These are phyloP conservation scores for Schizosaccharomyces octosporus DNA, from an alignment of 805 yeast species.

Conservation along the genomic window DNA sequence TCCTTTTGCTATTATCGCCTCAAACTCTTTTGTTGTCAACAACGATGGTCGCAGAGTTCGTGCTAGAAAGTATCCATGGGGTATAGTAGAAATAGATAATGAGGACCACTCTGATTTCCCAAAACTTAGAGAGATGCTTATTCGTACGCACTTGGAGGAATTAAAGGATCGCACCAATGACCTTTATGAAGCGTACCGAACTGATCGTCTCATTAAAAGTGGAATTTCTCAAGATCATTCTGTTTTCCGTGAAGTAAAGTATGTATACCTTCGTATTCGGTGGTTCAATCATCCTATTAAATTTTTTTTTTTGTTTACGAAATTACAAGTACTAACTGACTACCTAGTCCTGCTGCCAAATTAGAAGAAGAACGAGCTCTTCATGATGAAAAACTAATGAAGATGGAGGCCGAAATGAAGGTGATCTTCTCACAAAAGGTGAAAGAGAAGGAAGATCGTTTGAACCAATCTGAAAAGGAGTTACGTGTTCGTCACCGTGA, in stretches of 20 bases:
- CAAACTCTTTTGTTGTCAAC: slow-evolving; percentile 44
- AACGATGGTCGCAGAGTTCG: slow-evolving; percentile 60
- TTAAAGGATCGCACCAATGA: slow-evolving; percentile 97
- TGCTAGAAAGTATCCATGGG: slow-evolving; percentile 96
- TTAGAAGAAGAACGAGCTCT: slow-evolving; percentile 82
- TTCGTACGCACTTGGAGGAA: slow-evolving; percentile 16
- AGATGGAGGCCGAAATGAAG: slow-evolving; percentile 92
- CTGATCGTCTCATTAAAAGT: slow-evolving; percentile 49
- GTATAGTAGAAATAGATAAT: slow-evolving; percentile 79
- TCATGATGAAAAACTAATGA: slow-evolving; percentile 81
- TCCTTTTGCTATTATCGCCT: slow-evolving; percentile 90
- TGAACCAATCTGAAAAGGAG: slow-evolving; percentile 91
- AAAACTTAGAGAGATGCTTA: slow-evolving; percentile 25
- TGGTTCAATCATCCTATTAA: too few species aligned
- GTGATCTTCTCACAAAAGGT: slow-evolving; percentile 90
- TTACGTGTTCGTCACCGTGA: slow-evolving; percentile 86
- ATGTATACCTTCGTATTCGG: neutral
- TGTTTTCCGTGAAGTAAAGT: slow-evolving; percentile 63
- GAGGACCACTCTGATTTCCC: slow-evolving; percentile 61
- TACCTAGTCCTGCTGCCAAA: slow-evolving; percentile 61
- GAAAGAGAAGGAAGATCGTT: slow-evolving; percentile 83
- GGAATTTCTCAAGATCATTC: slow-evolving; percentile 81
- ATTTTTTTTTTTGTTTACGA: too few species aligned
- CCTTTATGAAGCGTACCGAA: slow-evolving; percentile 72
- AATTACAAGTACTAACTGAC: neutral